Evolutionary conservation across 2,329 filamentous ascomycete genomes (phyloP).

Genomic region (Shiraia bambusicola): DNA sequence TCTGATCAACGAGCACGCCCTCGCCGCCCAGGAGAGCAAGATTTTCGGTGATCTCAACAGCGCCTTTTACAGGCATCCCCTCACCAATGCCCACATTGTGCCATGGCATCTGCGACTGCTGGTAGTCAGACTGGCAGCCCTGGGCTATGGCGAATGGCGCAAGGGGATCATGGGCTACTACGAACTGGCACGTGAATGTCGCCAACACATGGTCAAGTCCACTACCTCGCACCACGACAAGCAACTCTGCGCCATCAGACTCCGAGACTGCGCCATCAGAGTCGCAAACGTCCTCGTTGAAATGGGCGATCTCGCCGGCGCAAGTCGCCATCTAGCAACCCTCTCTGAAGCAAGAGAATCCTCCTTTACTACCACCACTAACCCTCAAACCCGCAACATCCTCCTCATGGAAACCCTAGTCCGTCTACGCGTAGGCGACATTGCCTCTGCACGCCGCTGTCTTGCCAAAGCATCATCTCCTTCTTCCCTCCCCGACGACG

Average conservation of each 20-base stretch:
- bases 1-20: slow-evolving; percentile 65
- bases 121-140: slow-evolving; percentile 77
- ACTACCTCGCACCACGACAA: slow-evolving; percentile 53
- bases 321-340: slow-evolving; percentile 68
- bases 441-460: slow-evolving; percentile 63
- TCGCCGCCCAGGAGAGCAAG: slow-evolving; percentile 62
- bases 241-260: slow-evolving; percentile 68
- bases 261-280: slow-evolving; percentile 72
- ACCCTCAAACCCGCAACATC: slow-evolving; percentile 28
- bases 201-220: slow-evolving; percentile 55
- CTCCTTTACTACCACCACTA: slow-evolving; percentile 26
- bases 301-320: slow-evolving; percentile 85
- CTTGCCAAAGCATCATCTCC: slow-evolving; percentile 41
- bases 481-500: slow-evolving; percentile 21
- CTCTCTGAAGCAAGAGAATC: slow-evolving; percentile 52
- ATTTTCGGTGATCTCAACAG: slow-evolving; percentile 63
- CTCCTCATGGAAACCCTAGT: slow-evolving; percentile 61
- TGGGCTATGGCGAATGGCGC: slow-evolving; percentile 81
- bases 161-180: slow-evolving; percentile 88
- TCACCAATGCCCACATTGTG: slow-evolving; percentile 59
- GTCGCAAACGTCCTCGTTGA: slow-evolving; percentile 70
- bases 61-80: slow-evolving; percentile 52
- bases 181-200: slow-evolving; percentile 78
- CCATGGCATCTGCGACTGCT: slow-evolving; percentile 87
- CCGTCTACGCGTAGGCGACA: slow-evolving; percentile 76